These are phyloP conservation scores for Penicillium daleae DNA, from an alignment of 495 filamentous ascomycete species.

Conservation along the genomic window DNA sequence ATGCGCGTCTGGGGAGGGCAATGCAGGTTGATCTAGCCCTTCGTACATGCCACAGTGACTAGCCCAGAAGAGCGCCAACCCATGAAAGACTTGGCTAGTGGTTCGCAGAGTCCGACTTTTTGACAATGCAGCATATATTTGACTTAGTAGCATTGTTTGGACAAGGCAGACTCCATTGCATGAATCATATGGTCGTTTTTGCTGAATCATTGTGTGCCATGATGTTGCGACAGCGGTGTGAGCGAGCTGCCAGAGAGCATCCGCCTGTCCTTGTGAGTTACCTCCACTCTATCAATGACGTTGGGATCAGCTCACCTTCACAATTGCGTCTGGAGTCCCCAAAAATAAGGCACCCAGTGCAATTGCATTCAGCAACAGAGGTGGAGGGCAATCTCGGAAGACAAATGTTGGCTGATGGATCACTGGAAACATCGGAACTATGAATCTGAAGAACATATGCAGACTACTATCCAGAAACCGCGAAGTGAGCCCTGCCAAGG, in stretches of 20 bases:
- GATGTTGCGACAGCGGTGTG: conserved; percentile 25
- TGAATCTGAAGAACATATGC: conserved; percentile 4
- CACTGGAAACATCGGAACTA: neutral
- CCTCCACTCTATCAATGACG: neutral
- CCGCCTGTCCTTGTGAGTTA: neutral
- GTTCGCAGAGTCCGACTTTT: conserved; percentile 18
- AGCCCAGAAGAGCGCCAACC: conserved; percentile 13
- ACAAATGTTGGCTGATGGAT: neutral
- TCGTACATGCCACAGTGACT: conserved; percentile 5
- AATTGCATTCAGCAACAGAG: neutral
- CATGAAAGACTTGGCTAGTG: conserved; percentile 23
- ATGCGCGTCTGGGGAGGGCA: neutral
- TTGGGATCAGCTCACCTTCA: neutral
- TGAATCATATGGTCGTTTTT: conserved; percentile 20
- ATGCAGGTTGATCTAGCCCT: neutral
- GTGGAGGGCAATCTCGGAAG: neutral
- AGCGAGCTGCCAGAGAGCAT: conserved; percentile 22
- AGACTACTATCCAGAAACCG: conserved; percentile 3
- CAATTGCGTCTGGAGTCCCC: neutral
- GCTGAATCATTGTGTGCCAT: conserved; percentile 23
- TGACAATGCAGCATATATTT: conserved; percentile 24
- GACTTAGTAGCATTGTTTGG: conserved; percentile 22
- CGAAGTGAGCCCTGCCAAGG: conserved; percentile 4
- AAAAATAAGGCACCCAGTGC: neutral
- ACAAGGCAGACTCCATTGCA: conserved; percentile 28